A percentile compares a stretch with the other conserved stretches of the same genome.
These are phyloP conservation scores for Glycyrrhiza uralensis DNA, from an alignment of 306 rosid genomes.

Conservation along the genomic window DNA sequence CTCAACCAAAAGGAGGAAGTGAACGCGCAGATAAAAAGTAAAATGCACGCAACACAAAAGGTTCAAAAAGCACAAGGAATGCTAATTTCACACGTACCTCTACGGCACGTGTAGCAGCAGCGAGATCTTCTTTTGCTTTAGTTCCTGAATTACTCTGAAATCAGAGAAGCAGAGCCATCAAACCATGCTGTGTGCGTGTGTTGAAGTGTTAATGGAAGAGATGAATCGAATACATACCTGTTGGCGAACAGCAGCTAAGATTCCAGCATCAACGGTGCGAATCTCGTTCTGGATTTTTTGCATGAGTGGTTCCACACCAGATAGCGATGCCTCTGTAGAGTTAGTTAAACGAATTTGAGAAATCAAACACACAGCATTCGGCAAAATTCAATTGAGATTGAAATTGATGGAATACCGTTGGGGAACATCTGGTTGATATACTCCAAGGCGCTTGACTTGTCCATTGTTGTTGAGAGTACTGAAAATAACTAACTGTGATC, in stretches of 20 bases:
- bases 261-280: constrained; percentile 90
- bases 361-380: background rate
- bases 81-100: constrained; percentile 46
- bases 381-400: background rate
- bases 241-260: constrained; percentile 87
- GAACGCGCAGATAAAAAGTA: background rate
- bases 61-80: background rate
- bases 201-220: background rate
- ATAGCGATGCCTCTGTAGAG: constrained; percentile 70
- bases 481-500: constrained; percentile 13
- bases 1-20: background rate
- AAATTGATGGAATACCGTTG: constrained; percentile 47
- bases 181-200: too few species aligned
- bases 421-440: constrained; percentile 99
- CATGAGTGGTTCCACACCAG: constrained; percentile 97
- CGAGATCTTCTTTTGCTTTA: constrained; percentile 97
- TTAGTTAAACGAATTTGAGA: background rate
- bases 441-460: constrained; percentile 93
- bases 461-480: constrained; percentile 56
- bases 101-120: constrained; percentile 89
- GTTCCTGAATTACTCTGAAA: constrained; percentile 96
- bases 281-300: constrained; percentile 94
- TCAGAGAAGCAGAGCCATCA: constrained; percentile 29
- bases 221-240: constrained; percentile 42
- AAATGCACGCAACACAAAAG: constrained; percentile 1